Evolutionary conservation across 208 protist species (phyloP), one percentile per base, ranked within the genome.

Genomic region (Trypanosoma cruzi): DNA sequence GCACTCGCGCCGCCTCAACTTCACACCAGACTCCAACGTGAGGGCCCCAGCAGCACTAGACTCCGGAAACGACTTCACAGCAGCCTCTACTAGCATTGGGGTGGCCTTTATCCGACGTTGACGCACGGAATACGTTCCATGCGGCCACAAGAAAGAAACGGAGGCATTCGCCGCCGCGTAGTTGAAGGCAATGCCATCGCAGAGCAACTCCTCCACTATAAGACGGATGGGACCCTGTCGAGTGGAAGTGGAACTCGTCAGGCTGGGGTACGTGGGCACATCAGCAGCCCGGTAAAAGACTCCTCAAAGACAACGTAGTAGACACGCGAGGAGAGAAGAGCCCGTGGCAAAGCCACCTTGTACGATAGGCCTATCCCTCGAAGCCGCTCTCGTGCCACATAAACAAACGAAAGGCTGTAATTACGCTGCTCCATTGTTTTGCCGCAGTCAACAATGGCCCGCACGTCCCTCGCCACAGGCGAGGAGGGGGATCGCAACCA

Each of bases 181-280:
- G 50, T 79, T 79, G 29, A 79, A 75, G 28, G 73, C 73, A 29
- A 79, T 79, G 46, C 77, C 73, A 40, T 79, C 73, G 61, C 73
- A 79, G 6, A 79, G 37, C 2, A 79, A 48, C 46, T 73, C 64
- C 26, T 36, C 26, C 16, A 79, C 68, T 48, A 74, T 69, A n/a
- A n/a, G n/a, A n/a, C n/a, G n/a, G n/a, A n/a, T n/a, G n/a, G n/a
- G n/a, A n/a, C n/a, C n/a, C n/a, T n/a, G n/a, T n/a, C n/a, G n/a
- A n/a, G n/a, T n/a, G n/a, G n/a, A n/a, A n/a, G n/a, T n/a, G n/a
- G n/a, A n/a, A n/a, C n/a, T n/a, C n/a, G n/a, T n/a, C n/a, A n/a
- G n/a, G n/a, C n/a, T n/a, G n/a, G n/a, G n/a, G n/a, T n/a, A n/a
- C n/a, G n/a, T n/a, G n/a, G n/a, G n/a, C n/a, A n/a, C n/a, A n/a